A percentile compares a stretch with the other conserved stretches of the same genome.
phyloP scores from a whole-genome alignment of 441 rosid species.

The Eutrema salsugineum region DNA sequence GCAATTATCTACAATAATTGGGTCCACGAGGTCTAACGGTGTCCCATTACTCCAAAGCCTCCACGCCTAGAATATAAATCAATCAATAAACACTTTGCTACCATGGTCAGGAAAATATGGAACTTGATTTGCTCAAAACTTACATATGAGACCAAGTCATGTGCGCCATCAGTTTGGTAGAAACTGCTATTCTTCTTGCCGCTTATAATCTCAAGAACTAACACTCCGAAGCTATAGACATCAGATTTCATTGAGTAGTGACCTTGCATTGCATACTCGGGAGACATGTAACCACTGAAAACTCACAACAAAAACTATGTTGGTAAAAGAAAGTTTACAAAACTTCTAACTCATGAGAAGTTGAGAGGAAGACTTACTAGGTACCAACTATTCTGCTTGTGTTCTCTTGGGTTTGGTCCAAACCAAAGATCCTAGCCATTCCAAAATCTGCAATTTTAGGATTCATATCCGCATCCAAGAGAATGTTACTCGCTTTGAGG shows the following conservation, averaged over 20 bases:
- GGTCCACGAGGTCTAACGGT: constrained; percentile 33
- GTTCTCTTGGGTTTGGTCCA: constrained; percentile 36
- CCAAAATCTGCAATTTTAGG: constrained; percentile 58
- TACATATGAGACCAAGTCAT: constrained; percentile 37
- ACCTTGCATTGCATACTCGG: constrained; percentile 45
- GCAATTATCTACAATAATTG: neutral
- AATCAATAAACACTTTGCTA: neutral
- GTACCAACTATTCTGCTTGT: constrained; percentile 47
- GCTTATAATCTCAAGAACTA: constrained; percentile 41
- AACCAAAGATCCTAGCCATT: constrained; percentile 42
- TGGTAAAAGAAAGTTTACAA: neutral
- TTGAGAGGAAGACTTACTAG: constrained; percentile 35
- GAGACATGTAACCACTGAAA: constrained; percentile 51
- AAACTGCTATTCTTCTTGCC: constrained; percentile 35
- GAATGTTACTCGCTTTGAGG: constrained; percentile 48
- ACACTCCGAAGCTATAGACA: constrained; percentile 43
- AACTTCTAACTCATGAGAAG: too few relatives aligned
- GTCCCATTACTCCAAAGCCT: constrained; percentile 36
- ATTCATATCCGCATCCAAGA: constrained; percentile 40
- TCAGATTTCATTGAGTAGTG: constrained; percentile 43
- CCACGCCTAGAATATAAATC: constrained; percentile 38
- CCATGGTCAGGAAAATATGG: neutral
- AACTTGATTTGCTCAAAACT: constrained; percentile 15
- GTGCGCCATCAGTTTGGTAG: constrained; percentile 16
- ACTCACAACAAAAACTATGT: neutral